Percentiles rank a stretch among this genome's conserved stretches.
Evolutionary conservation across 2,329 filamentous ascomycete genomes (phyloP).

Genomic region (Epichloe baconii): DNA sequence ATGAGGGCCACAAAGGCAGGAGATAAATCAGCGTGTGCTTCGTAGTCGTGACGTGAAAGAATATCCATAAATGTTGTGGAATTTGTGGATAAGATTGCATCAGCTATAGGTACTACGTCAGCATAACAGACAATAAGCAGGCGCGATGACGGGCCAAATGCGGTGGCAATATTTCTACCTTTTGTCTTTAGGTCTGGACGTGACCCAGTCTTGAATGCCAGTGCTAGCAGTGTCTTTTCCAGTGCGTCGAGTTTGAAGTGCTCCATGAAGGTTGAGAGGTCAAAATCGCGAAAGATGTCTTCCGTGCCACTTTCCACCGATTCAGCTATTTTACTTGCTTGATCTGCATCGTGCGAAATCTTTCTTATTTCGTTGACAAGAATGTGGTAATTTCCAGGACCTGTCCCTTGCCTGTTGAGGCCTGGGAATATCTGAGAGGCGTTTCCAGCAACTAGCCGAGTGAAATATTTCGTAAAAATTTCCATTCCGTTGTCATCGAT

Average conservation of each 20-base stretch:
- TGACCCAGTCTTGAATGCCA: slow-evolving; percentile 76
- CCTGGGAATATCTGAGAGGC: slow-evolving; percentile 82
- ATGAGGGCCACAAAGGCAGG: slow-evolving; percentile 64
- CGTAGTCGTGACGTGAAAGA: slow-evolving; percentile 51
- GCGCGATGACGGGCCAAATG: background rate
- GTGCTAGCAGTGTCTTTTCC: slow-evolving; percentile 73
- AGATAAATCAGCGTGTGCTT: slow-evolving; percentile 52
- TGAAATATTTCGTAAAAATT: slow-evolving; percentile 91
- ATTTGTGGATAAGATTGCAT: slow-evolving; percentile 76
- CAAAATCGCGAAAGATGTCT: slow-evolving; percentile 90
- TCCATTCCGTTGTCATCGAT: slow-evolving; percentile 99
- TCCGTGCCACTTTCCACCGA: slow-evolving; percentile 83
- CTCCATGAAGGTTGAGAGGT: slow-evolving; percentile 88
- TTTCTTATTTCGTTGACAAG: slow-evolving; percentile 77
- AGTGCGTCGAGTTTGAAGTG: slow-evolving; percentile 89
- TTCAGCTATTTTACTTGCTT: slow-evolving; percentile 84
- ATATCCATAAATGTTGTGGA: slow-evolving; percentile 66
- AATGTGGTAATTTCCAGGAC: slow-evolving; percentile 71
- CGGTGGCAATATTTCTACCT: slow-evolving; percentile 42
- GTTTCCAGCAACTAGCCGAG: slow-evolving; percentile 83
- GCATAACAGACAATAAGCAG: slow-evolving; percentile 10
- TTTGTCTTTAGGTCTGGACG: slow-evolving; percentile 78
- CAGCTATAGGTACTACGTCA: slow-evolving; percentile 41
- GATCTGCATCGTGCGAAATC: slow-evolving; percentile 64
- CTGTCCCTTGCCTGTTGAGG: slow-evolving; percentile 57